A percentile compares a stretch with the other conserved stretches of the same genome.
phyloP scores from a whole-genome alignment of 176 grass and related monocot genomes.

The Aegilops bicornis region DNA sequence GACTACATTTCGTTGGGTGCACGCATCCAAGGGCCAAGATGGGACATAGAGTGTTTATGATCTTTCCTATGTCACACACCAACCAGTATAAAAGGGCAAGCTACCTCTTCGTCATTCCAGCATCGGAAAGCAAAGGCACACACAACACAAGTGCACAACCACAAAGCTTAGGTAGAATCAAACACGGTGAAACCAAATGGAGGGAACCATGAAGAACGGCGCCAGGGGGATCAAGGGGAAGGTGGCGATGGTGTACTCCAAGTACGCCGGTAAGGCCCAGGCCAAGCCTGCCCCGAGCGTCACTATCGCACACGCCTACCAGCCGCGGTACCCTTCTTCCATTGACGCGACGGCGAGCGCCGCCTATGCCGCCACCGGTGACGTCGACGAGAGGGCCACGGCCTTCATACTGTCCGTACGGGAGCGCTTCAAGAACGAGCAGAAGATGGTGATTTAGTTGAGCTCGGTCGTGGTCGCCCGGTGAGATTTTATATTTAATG shows the following conservation, averaged over 20 bases:
- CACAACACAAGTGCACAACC: not conserved
- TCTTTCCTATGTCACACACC: not conserved
- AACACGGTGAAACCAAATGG: slow-evolving; percentile 14
- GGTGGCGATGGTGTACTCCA: slow-evolving; percentile 29
- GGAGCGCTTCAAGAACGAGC: slow-evolving; percentile 48
- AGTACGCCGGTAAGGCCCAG: slow-evolving; percentile 20
- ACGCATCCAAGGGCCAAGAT: slow-evolving; percentile 12
- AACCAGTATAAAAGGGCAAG: slow-evolving; percentile 15
- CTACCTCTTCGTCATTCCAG: not conserved
- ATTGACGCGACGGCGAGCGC: not conserved
- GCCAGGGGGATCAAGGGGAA: slow-evolving; percentile 37
- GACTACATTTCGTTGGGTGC: not conserved
- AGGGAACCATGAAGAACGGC: slow-evolving; percentile 24
- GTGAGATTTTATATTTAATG: slow-evolving; percentile 33
- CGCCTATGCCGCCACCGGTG: not conserved
- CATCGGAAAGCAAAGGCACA: not conserved
- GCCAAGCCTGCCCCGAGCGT: slow-evolving; percentile 32
- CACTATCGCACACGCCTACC: slow-evolving; percentile 3
- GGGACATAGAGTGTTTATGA: not conserved
- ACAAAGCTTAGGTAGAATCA: not conserved
- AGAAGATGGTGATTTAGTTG: slow-evolving; percentile 13
- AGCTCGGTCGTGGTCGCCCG: not conserved
- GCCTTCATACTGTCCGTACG: slow-evolving; percentile 50
- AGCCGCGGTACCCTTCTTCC: slow-evolving; percentile 20
- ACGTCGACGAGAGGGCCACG: slow-evolving; percentile 49